phyloP scores from a whole-genome alignment of 2,329 filamentous ascomycete genomes.

The Apiospora kogelbergensis region DNA sequence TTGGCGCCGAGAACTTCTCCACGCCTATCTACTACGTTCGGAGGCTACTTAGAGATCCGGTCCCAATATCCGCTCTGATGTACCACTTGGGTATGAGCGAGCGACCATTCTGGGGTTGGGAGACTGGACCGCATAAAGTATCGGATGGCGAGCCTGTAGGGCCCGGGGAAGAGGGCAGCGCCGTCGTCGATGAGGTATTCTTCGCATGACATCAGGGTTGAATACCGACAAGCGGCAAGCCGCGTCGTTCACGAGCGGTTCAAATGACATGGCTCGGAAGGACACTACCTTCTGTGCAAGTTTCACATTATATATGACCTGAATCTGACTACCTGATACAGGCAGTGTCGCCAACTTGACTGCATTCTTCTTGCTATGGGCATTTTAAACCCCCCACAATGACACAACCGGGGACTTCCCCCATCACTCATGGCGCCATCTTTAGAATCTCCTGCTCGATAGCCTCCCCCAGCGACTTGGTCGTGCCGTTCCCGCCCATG shows the following conservation, averaged over 20 bases:
- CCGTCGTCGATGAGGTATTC: neutral
- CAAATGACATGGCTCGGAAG: too few species aligned
- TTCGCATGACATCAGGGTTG: too few species aligned
- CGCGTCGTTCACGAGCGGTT: too few species aligned
- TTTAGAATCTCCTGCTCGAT: constrained; percentile 30
- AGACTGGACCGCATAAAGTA: neutral
- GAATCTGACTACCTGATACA: too few species aligned
- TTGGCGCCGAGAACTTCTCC: neutral
- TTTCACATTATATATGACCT: too few species aligned
- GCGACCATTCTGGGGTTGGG: neutral
- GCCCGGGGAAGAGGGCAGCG: neutral
- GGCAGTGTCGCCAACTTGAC: too few species aligned
- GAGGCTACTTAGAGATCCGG: neutral
- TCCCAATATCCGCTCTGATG: neutral
- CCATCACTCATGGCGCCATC: neutral
- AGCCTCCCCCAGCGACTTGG: constrained; percentile 58
- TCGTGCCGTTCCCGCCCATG: constrained; percentile 57
- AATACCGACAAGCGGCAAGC: too few species aligned
- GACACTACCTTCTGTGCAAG: too few species aligned
- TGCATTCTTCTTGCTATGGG: too few species aligned
- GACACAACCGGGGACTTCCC: too few species aligned
- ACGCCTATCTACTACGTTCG: neutral
- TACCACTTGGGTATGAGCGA: neutral
- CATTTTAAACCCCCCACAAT: too few species aligned
- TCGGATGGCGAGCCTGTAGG: neutral